Evolutionary conservation across 75 land plant genomes (phyloP).

Genomic region (Selaginella moellendorffii): DNA sequence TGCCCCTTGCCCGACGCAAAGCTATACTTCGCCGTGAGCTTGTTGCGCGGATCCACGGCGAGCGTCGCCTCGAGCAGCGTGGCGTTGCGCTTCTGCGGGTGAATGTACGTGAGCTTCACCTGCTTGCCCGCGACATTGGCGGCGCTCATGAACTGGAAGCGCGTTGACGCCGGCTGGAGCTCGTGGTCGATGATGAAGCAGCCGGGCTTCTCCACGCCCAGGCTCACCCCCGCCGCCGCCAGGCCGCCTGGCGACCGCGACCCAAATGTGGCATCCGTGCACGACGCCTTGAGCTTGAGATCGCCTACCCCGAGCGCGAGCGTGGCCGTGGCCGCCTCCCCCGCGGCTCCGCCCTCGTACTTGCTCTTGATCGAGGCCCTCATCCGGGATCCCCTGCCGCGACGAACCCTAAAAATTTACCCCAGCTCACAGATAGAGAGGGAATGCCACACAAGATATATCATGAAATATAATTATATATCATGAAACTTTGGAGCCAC

Average conservation of each 20-base stretch:
- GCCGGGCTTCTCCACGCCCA: constrained; percentile 87
- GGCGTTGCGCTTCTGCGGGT: constrained; percentile 36
- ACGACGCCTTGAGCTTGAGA: constrained; percentile 45
- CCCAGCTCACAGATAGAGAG: too few relatives aligned
- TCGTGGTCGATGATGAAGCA: constrained; percentile 70
- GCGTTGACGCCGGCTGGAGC: constrained; percentile 45
- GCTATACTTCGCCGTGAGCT: constrained; percentile 54
- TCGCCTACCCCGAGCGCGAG: constrained; percentile 44
- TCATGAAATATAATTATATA: too few relatives aligned
- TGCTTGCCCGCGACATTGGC: constrained; percentile 53
- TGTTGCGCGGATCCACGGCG: constrained; percentile 60
- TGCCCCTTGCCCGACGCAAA: constrained; percentile 40
- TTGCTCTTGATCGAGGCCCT: constrained; percentile 44
- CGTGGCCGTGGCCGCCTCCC: constrained; percentile 28
- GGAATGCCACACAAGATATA: too few relatives aligned
- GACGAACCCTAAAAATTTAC: too few relatives aligned
- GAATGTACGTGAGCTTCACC: constrained; percentile 66
- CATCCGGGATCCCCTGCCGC: constrained; percentile 12
- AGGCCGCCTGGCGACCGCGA: constrained; percentile 17
- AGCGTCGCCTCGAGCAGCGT: constrained; percentile 62
- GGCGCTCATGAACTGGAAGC: constrained; percentile 84
- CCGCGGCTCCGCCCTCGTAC: constrained; percentile 34
- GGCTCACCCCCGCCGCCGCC: constrained; percentile 38
- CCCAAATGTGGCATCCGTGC: constrained; percentile 55
- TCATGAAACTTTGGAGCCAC: too few relatives aligned